These are phyloP conservation scores for Saccharomyces hybrid DNA, from an alignment of 1,139 yeast species.

Conservation along the genomic window DNA sequence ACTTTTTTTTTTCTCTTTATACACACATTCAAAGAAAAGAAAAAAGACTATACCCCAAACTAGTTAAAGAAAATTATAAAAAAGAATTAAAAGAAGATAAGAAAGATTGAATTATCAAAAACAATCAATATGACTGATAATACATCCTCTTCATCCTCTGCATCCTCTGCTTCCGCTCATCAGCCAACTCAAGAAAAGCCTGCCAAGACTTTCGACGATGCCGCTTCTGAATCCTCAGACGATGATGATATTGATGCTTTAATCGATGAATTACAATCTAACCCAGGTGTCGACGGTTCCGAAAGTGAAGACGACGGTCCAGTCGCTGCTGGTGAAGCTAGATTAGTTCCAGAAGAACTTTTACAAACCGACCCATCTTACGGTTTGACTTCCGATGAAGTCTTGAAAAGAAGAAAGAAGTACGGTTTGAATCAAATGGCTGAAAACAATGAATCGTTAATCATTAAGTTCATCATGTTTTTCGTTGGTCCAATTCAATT, in stretches of 20 bases:
- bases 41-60: background rate
- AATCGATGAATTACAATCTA: constrained; percentile 79
- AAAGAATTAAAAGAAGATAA: background rate
- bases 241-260: constrained; percentile 83
- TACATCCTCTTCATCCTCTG: background rate
- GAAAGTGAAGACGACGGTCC: constrained; percentile 39
- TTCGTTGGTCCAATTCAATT: constrained; percentile 96
- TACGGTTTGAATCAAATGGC: constrained; percentile 90
- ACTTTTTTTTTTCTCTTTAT: background rate
- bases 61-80: background rate
- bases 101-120: background rate
- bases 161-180: background rate
- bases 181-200: constrained; percentile 1
- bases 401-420: constrained; percentile 77
- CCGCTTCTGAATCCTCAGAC: constrained; percentile 45
- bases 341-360: constrained; percentile 79
- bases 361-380: constrained; percentile 73
- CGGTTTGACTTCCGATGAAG: constrained; percentile 79
- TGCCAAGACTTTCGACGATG: constrained; percentile 10
- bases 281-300: constrained; percentile 55
- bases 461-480: constrained; percentile 78
- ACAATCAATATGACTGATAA: background rate
- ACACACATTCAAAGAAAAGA: background rate
- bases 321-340: constrained; percentile 35
- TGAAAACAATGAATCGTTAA: constrained; percentile 77